These are phyloP conservation scores for Xanthoceras sorbifolium DNA, from an alignment of 345 rosid genomes.

Conservation along the genomic window DNA sequence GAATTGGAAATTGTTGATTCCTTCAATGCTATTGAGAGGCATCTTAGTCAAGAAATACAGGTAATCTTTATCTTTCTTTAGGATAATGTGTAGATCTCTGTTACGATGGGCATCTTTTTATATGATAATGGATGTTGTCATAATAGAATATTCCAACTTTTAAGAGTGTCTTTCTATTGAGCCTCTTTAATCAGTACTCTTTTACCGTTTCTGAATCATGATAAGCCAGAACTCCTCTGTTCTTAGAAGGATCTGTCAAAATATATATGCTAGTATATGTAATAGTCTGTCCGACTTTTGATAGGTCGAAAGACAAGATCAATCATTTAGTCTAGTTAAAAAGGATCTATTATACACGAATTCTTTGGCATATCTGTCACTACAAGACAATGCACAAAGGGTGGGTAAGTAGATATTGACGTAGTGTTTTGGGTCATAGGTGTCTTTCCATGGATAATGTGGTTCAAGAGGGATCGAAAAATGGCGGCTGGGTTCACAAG, in stretches of 20 bases:
- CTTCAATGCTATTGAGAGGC: conserved; percentile 85
- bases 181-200: background rate
- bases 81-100: conserved; percentile 11
- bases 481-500: background rate
- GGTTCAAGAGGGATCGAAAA: background rate
- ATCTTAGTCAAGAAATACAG: conserved; percentile 67
- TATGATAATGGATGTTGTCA: background rate
- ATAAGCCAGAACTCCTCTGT: background rate
- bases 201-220: background rate
- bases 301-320: no score
- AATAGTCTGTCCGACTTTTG: no score
- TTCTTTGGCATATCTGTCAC: background rate
- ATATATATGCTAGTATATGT: background rate
- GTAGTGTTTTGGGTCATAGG: background rate
- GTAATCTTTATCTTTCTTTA: conserved; percentile 36
- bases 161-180: background rate
- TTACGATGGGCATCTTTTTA: background rate
- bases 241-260: background rate
- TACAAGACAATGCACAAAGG: background rate
- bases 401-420: background rate
- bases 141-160: background rate
- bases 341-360: no score
- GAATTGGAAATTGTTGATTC: conserved; percentile 92
- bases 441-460: background rate
- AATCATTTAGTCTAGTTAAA: no score